phyloP scores from a whole-genome alignment of 1,284 basidiomycete species.

The Cryptococcus sp. region DNA sequence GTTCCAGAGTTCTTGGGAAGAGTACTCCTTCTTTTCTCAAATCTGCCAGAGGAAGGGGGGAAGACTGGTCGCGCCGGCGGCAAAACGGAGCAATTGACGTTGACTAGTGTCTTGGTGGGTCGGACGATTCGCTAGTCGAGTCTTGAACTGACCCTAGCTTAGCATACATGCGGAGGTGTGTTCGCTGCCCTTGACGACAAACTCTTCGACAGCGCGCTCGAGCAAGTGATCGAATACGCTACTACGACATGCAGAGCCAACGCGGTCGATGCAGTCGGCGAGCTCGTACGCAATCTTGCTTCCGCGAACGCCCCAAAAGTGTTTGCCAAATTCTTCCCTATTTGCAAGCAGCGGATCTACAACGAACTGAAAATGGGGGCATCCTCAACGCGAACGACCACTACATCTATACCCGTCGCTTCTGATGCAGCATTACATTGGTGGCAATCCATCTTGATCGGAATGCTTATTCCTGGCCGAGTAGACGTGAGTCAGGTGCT shows the following conservation, averaged over 20 bases:
- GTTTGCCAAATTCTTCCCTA: constrained; percentile 76
- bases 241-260: constrained; percentile 81
- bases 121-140: neutral
- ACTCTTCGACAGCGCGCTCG: constrained; percentile 82
- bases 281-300: constrained; percentile 83
- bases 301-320: constrained; percentile 76
- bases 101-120: constrained; percentile 39
- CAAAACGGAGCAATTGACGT: constrained; percentile 50
- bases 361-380: constrained; percentile 88
- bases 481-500: constrained; percentile 20
- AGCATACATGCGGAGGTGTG: constrained; percentile 60
- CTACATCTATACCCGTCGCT: constrained; percentile 73
- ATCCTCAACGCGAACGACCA: constrained; percentile 83
- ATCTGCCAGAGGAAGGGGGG: constrained; percentile 78
- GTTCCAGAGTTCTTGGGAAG: constrained; percentile 82
- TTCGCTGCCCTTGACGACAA: constrained; percentile 85
- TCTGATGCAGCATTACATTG: constrained; percentile 93
- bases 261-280: constrained; percentile 84
- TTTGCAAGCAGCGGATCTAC: constrained; percentile 77
- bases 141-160: neutral
- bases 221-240: constrained; percentile 79
- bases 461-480: constrained; percentile 41
- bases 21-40: constrained; percentile 84
- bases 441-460: constrained; percentile 57
- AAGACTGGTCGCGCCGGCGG: constrained; percentile 51